phyloP scores from a whole-genome alignment of 1,139 yeast species.

The Debaryomycetaceae sp. region DNA sequence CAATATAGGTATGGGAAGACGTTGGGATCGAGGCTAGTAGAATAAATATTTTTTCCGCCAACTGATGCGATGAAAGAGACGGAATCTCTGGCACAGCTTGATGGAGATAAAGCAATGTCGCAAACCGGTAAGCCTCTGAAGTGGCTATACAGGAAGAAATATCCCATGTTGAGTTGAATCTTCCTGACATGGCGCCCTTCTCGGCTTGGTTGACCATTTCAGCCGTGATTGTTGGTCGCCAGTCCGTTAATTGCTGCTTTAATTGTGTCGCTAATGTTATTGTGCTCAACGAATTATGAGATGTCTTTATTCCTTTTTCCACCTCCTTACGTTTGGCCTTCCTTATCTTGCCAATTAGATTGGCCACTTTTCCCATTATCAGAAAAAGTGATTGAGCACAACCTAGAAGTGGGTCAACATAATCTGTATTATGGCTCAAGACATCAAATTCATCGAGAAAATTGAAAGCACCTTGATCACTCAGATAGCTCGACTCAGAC shows the following conservation, averaged over 20 bases:
- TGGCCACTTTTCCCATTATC: constrained; percentile 61
- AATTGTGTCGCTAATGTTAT: constrained; percentile 56
- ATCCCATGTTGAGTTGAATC: constrained; percentile 41
- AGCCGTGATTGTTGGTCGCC: constrained; percentile 50
- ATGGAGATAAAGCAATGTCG: constrained; percentile 56
- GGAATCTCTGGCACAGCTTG: constrained; percentile 72
- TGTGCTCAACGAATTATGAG: constrained; percentile 40
- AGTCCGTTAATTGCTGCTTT: constrained; percentile 46
- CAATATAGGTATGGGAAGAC: constrained; percentile 51
- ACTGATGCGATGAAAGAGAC: constrained; percentile 47
- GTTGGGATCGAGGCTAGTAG: constrained; percentile 61
- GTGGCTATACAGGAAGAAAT: constrained; percentile 60
- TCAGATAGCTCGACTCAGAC: constrained; percentile 27
- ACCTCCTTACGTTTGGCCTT: constrained; percentile 15
- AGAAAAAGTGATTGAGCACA: constrained; percentile 63
- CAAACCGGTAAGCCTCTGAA: constrained; percentile 63
- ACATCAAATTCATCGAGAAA: constrained; percentile 33
- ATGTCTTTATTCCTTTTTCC: constrained; percentile 5
- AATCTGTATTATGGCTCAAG: constrained; percentile 26
- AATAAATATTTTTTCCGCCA: constrained; percentile 59
- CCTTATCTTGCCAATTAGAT: constrained; percentile 50
- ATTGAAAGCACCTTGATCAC: constrained; percentile 13
- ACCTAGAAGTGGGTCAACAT: constrained; percentile 63
- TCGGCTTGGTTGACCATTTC: constrained; percentile 16
- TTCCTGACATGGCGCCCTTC: constrained; percentile 5